These are phyloP conservation scores for Penicillium sp. DNA, from an alignment of 2,329 filamentous ascomycete species.

Conservation along the genomic window DNA sequence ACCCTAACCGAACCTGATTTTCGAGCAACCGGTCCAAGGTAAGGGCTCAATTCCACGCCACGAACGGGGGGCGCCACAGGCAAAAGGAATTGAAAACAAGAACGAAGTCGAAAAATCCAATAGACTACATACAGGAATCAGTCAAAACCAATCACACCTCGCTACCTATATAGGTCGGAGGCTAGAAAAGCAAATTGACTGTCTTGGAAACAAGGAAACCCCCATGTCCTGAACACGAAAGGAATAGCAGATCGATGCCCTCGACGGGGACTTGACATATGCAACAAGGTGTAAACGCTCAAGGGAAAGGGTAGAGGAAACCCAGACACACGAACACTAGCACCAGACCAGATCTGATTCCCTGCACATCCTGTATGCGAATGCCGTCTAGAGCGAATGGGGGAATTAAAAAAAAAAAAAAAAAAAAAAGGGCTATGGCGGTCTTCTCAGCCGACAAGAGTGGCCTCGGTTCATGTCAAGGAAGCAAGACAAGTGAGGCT, in stretches of 20 bases:
- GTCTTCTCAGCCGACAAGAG: background rate
- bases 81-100: slow-evolving; percentile 12
- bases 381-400: slow-evolving; percentile 3
- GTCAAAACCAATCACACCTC: background rate
- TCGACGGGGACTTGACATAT: background rate
- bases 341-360: background rate
- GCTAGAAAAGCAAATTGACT: background rate
- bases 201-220: background rate
- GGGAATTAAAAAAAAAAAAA: background rate
- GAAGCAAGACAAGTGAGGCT: background rate
- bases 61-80: background rate
- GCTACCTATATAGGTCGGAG: background rate
- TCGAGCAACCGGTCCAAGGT: background rate
- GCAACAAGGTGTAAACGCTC: background rate
- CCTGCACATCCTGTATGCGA: background rate
- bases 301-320: slow-evolving; percentile 6
- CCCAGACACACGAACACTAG: slow-evolving; percentile 1
- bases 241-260: background rate
- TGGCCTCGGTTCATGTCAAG: background rate
- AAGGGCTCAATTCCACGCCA: background rate
- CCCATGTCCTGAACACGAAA: background rate
- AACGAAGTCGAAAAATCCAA: slow-evolving; percentile 13
- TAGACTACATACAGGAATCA: slow-evolving; percentile 29
- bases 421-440: background rate
- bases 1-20: background rate